Evolutionary conservation across 345 rosid species (phyloP).

Genomic region (Trapa bicornis): DNA sequence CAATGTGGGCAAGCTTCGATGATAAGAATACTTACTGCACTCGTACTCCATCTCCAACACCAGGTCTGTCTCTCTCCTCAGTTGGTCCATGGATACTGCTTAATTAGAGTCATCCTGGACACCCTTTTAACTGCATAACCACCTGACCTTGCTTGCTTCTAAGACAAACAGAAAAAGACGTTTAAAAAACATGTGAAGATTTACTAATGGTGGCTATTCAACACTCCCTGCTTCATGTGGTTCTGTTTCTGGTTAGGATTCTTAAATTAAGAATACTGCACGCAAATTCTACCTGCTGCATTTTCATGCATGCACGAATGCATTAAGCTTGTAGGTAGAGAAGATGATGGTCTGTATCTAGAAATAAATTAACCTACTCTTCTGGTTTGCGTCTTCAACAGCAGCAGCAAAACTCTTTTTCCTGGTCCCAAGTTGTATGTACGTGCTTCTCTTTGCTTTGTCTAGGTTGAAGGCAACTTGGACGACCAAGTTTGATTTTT

Average conservation of each 20-base stretch:
- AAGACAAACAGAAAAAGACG: too few species aligned
- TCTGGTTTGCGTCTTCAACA: background rate
- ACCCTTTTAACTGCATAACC: background rate
- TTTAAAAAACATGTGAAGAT: too few species aligned
- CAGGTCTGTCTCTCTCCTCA: background rate
- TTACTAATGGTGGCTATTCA: too few species aligned
- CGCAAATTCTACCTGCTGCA: background rate
- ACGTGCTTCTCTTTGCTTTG: too few species aligned
- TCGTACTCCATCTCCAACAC: slow-evolving; percentile 48
- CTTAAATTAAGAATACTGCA: background rate
- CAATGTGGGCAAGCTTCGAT: slow-evolving; percentile 24
- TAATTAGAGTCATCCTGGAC: background rate
- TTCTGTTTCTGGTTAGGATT: too few species aligned
- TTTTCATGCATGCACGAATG: background rate
- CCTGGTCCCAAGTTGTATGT: background rate
- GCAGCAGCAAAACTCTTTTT: background rate
- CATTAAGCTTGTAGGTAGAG: background rate
- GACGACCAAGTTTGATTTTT: too few species aligned
- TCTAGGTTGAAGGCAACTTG: too few species aligned
- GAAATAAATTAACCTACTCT: background rate
- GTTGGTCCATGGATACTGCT: background rate
- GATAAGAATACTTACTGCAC: slow-evolving; percentile 53
- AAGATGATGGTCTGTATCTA: background rate
- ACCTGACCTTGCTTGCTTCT: too few species aligned
- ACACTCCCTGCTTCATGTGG: too few species aligned